Evolutionary conservation across 371 early-diverging fungal species (phyloP), one percentile per base, ranked within the genome.

Genomic region (Caulochytrium protostelioides): DNA sequence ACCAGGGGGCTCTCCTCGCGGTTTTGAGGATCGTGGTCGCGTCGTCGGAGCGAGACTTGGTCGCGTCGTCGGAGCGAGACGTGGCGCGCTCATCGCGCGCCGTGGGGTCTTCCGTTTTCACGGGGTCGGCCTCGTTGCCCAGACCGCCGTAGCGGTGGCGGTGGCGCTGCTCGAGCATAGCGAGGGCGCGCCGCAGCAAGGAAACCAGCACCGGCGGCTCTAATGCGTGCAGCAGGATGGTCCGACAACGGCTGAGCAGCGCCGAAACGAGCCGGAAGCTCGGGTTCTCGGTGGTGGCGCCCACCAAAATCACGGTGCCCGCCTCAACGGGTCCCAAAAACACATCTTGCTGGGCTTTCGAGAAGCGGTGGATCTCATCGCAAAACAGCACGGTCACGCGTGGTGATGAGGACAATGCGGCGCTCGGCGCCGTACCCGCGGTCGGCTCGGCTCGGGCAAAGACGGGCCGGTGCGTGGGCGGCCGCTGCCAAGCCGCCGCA

Each of bases 221-320:
- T 4, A 83, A 43, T 10, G 73, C 63, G n/a, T 74, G 52, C 3
- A 86, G 59, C 5, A 68, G 65, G 46, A 84, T 68, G 4, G 81
- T 76, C 24, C 74, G 54, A 45, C 81, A 83, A 21, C 87, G 57
- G 20, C 77, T 76, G 1, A 86, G 57, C 21, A 86, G 46, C 1
- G 87, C 83, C 19, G 65, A 59, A 42, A 79, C 83, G 29, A 86
- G 59, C 26, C 77, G 63, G 45, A 86, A 86, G 9, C 79, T 79
- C 2, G 87, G 87, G 39, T 86, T 86, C 38, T 86, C 87, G 2
- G 85, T 86, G 0, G 84, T 86, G 0, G 83, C 83, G 4, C 79
- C 83, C 20, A 86, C 71, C 6, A 83, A 46, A 14, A 66, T 66
- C 29, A 79, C 69, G 1, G 67, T 65, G 3, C 87, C 87, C 30